Conservation (phyloP, 495 filamentous ascomycete genomes). For the Glonium stellatum region DNA sequence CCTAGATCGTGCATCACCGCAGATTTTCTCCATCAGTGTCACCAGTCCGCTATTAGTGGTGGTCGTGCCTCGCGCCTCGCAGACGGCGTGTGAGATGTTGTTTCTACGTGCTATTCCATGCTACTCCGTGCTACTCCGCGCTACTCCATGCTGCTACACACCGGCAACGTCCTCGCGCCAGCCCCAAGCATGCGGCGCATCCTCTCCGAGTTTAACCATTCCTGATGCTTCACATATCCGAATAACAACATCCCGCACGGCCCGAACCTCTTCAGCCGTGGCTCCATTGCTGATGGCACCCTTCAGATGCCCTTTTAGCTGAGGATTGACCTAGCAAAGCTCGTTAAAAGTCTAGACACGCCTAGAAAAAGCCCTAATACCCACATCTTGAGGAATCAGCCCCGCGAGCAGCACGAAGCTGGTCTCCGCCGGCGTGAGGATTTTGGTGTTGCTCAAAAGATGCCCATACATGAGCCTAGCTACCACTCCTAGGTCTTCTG, state of each 20-base stretch:
- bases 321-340: slow-evolving; percentile 45
- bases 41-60: too few relatives aligned
- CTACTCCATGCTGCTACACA: slow-evolving; percentile 29
- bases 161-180: slow-evolving; percentile 40
- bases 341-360: slow-evolving; percentile 11
- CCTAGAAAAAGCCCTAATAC: neutral
- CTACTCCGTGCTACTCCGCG: too few relatives aligned
- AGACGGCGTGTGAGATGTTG: too few relatives aligned
- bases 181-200: slow-evolving; percentile 37
- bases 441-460: slow-evolving; percentile 43
- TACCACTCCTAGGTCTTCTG: slow-evolving; percentile 47
- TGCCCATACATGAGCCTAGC: slow-evolving; percentile 49
- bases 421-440: slow-evolving; percentile 44
- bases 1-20: too few relatives aligned
- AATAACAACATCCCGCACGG: slow-evolving; percentile 46
- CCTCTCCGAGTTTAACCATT: slow-evolving; percentile 39
- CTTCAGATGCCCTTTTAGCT: slow-evolving; percentile 50
- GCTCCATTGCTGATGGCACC: slow-evolving; percentile 50
- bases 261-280: slow-evolving; percentile 45
- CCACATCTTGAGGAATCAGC: slow-evolving; percentile 49
- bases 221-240: slow-evolving; percentile 43
- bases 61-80: too few relatives aligned
- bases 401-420: slow-evolving; percentile 52
- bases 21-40: too few relatives aligned
- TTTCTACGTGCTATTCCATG: too few relatives aligned